Evolutionary conservation across 2,329 filamentous ascomycete genomes (phyloP).

Genomic region (Boeremia exigua): DNA sequence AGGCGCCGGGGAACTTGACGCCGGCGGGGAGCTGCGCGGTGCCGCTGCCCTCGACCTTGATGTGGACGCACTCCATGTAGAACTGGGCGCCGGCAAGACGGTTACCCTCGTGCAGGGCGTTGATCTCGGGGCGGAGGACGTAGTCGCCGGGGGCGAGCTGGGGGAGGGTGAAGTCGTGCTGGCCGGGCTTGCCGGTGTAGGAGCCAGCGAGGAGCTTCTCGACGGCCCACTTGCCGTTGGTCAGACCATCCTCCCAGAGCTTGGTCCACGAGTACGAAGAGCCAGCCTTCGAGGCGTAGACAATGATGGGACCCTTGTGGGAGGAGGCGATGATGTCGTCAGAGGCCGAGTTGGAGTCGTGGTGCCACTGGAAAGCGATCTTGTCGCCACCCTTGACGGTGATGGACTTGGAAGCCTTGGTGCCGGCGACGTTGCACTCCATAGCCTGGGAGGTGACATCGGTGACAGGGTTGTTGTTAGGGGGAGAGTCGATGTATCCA

Average conservation of each 20-base stretch:
- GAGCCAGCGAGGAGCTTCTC: slow-evolving; percentile 43
- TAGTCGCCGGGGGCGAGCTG: slow-evolving; percentile 51
- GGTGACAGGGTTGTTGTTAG: slow-evolving; percentile 45
- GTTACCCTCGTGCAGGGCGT: slow-evolving; percentile 53
- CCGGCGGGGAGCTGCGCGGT: slow-evolving; percentile 43
- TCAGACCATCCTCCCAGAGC: slow-evolving; percentile 49
- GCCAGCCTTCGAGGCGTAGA: slow-evolving; percentile 56
- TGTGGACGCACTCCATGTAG: slow-evolving; percentile 54
- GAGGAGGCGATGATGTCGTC: slow-evolving; percentile 61
- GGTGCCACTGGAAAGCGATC: slow-evolving; percentile 58
- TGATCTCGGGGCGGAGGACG: slow-evolving; percentile 53
- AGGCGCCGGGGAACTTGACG: slow-evolving; percentile 56
- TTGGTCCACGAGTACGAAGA: slow-evolving; percentile 57
- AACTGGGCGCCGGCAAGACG: slow-evolving; percentile 49
- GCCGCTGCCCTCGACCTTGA: slow-evolving; percentile 47
- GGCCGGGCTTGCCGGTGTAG: slow-evolving; percentile 46
- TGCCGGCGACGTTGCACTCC: slow-evolving; percentile 45
- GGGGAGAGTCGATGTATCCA: slow-evolving; percentile 58
- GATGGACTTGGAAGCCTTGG: slow-evolving; percentile 50
- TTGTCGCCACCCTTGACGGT: slow-evolving; percentile 57
- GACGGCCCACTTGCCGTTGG: slow-evolving; percentile 48
- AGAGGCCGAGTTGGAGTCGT: slow-evolving; percentile 51
- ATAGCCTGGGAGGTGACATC: slow-evolving; percentile 45
- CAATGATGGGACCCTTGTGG: slow-evolving; percentile 60
- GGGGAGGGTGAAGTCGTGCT: slow-evolving; percentile 51